A percentile compares a stretch with the other conserved stretches of the same genome.
phyloP scores from a whole-genome alignment of 768 basidiomycete genomes.

The Leccinum boreale region DNA sequence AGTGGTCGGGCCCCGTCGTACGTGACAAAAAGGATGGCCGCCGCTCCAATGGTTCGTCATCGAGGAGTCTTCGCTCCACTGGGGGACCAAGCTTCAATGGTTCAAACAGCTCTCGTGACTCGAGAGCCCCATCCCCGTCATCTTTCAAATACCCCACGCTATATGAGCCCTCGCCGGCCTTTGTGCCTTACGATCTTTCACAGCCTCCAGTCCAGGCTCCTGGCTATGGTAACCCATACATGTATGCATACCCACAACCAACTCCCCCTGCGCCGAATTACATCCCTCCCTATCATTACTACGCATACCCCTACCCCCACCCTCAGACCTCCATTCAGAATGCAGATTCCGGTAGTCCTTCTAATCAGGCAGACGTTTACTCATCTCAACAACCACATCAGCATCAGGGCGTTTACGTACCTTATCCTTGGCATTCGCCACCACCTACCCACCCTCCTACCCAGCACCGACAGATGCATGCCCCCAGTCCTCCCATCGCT shows the following conservation, averaged over 20 bases:
- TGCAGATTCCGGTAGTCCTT: slow-evolving; percentile 31
- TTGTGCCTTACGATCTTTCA: slow-evolving; percentile 29
- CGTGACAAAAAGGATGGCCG: slow-evolving; percentile 56
- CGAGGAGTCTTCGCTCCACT: slow-evolving; percentile 55
- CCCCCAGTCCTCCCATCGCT: slow-evolving; percentile 28
- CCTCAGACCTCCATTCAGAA: slow-evolving; percentile 41
- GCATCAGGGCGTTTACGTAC: slow-evolving; percentile 29
- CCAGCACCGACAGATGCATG: slow-evolving; percentile 35
- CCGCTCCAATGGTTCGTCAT: slow-evolving; percentile 55
- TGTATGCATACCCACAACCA: slow-evolving; percentile 42
- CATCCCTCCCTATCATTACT: slow-evolving; percentile 39
- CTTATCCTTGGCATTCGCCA: slow-evolving; percentile 35
- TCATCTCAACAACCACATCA: slow-evolving; percentile 31
- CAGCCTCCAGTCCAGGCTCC: slow-evolving; percentile 29
- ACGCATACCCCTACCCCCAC: slow-evolving; percentile 51
- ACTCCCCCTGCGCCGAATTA: slow-evolving; percentile 37
- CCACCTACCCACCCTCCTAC: slow-evolving; percentile 39
- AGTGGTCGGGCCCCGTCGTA: slow-evolving; percentile 63
- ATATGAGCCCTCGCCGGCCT: slow-evolving; percentile 53
- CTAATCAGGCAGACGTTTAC: slow-evolving; percentile 32
- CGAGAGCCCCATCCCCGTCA: slow-evolving; percentile 67
- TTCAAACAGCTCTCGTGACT: slow-evolving; percentile 64
- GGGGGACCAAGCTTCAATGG: slow-evolving; percentile 46
- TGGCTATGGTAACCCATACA: slow-evolving; percentile 33
- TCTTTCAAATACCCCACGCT: slow-evolving; percentile 72